Conservation (phyloP, 1,139 yeast species). For the Williopsis jadinii region DNA sequence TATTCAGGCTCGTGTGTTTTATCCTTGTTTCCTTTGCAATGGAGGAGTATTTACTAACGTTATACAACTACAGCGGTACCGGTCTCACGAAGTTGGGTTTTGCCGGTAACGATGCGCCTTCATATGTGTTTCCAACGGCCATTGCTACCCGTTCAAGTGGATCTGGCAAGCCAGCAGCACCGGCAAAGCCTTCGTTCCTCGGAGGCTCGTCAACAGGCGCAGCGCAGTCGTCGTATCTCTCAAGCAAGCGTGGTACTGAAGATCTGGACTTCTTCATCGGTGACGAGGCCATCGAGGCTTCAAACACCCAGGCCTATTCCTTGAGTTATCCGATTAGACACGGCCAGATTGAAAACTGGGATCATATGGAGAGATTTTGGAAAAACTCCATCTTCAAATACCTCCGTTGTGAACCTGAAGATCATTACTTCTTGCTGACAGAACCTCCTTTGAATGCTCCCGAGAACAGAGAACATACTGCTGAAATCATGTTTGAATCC, state of each 20-base stretch:
- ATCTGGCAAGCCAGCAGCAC: slow-evolving; percentile 24
- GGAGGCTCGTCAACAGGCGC: slow-evolving; percentile 26
- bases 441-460: slow-evolving; percentile 99
- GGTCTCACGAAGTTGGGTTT: slow-evolving; percentile 96
- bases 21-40: too few relatives aligned
- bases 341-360: slow-evolving; percentile 99
- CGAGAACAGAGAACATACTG: slow-evolving; percentile 96
- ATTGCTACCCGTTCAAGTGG: slow-evolving; percentile 64
- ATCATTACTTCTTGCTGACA: slow-evolving; percentile 88
- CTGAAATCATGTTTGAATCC: slow-evolving; percentile 97
- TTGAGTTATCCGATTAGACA: slow-evolving; percentile 90
- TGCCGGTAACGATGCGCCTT: slow-evolving; percentile 98
- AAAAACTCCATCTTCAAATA: slow-evolving; percentile 94
- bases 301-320: slow-evolving; percentile 86
- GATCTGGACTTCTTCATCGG: slow-evolving; percentile 95
- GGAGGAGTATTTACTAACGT: too few relatives aligned
- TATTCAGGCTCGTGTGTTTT: too few relatives aligned
- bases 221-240: slow-evolving; percentile 42
- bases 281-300: slow-evolving; percentile 85
- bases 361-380: slow-evolving; percentile 99
- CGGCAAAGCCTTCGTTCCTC: slow-evolving; percentile 14
- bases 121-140: slow-evolving; percentile 96
- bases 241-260: slow-evolving; percentile 75
- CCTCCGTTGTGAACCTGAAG: slow-evolving; percentile 96
- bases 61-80: slow-evolving; percentile 52